phyloP scores from a whole-genome alignment of 1,139 yeast species.

The Taphrina communis region DNA sequence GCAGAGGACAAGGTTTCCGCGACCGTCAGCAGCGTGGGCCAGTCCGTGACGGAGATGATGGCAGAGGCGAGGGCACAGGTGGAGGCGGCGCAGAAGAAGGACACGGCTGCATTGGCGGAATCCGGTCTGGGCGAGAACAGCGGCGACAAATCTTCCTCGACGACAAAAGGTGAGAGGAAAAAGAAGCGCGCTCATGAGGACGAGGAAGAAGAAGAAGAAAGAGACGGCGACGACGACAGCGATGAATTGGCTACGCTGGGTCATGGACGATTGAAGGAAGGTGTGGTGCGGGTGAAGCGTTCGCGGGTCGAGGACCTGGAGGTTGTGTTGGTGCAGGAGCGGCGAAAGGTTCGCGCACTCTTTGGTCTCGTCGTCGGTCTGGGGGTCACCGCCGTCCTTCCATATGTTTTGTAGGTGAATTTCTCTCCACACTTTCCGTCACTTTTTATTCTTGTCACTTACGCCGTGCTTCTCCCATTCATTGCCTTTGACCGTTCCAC shows the following conservation, averaged over 20 bases:
- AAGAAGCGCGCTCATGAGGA: conserved; percentile 29
- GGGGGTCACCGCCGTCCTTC: conserved; percentile 42
- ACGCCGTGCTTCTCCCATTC: background rate
- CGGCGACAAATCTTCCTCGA: no score
- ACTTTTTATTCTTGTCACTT: no score
- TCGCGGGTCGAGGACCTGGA: conserved; percentile 41
- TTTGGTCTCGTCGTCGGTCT: conserved; percentile 43
- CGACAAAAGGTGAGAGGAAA: background rate
- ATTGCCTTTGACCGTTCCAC: no score
- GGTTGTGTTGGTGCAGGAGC: conserved; percentile 41
- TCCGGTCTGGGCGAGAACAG: conserved; percentile 10
- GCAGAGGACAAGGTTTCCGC: conserved; percentile 19
- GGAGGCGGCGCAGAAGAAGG: conserved; percentile 31
- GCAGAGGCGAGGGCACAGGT: conserved; percentile 37
- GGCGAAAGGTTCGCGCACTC: conserved; percentile 43
- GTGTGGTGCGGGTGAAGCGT: conserved; percentile 38
- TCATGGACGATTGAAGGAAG: conserved; percentile 8
- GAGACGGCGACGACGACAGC: background rate
- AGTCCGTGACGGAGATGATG: conserved; percentile 32
- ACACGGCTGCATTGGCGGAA: conserved; percentile 19
- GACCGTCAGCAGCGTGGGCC: conserved; percentile 5
- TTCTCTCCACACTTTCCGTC: background rate
- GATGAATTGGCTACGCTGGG: background rate
- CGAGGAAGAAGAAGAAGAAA: background rate
- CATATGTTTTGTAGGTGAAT: conserved; percentile 29